phyloP scores from a whole-genome alignment of 805 yeast genomes.

The Yarrowia hollandica region DNA sequence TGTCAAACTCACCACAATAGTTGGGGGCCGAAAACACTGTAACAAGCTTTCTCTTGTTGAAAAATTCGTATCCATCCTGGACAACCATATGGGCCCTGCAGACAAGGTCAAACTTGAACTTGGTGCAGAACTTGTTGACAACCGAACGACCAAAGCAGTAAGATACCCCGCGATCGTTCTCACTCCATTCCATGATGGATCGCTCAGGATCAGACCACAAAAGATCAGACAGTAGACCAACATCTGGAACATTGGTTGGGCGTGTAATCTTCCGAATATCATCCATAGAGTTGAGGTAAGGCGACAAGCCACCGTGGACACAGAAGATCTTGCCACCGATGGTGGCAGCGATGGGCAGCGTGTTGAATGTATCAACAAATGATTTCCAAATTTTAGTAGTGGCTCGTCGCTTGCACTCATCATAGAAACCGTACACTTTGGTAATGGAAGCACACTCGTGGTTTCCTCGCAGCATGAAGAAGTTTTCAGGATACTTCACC shows the following conservation, averaged over 20 bases:
- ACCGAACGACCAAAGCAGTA: constrained; percentile 73
- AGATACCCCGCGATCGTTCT: constrained; percentile 75
- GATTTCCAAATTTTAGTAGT: constrained; percentile 86
- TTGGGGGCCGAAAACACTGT: constrained; percentile 71
- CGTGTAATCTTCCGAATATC: constrained; percentile 67
- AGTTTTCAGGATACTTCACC: constrained; percentile 90
- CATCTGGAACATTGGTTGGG: constrained; percentile 79
- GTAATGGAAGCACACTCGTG: constrained; percentile 96
- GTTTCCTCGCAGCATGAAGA: constrained; percentile 85
- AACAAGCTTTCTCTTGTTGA: constrained; percentile 64
- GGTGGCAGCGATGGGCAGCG: constrained; percentile 88
- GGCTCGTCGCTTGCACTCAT: constrained; percentile 90
- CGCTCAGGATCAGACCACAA: constrained; percentile 82
- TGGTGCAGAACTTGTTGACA: constrained; percentile 64
- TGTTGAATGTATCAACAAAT: constrained; percentile 87
- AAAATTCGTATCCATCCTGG: constrained; percentile 71
- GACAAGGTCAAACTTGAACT: constrained; percentile 72
- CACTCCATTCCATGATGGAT: constrained; percentile 73
- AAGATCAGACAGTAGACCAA: constrained; percentile 67
- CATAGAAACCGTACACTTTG: constrained; percentile 92
- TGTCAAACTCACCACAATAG: constrained; percentile 73
- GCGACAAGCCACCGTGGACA: constrained; percentile 77
- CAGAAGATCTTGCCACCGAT: constrained; percentile 90
- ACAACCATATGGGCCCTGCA: constrained; percentile 83
- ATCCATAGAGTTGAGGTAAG: constrained; percentile 66